Evolutionary conservation across 257 asterid genomes (phyloP), one percentile per base, ranked within the genome.

Genomic region (Sherardia arvensis): DNA sequence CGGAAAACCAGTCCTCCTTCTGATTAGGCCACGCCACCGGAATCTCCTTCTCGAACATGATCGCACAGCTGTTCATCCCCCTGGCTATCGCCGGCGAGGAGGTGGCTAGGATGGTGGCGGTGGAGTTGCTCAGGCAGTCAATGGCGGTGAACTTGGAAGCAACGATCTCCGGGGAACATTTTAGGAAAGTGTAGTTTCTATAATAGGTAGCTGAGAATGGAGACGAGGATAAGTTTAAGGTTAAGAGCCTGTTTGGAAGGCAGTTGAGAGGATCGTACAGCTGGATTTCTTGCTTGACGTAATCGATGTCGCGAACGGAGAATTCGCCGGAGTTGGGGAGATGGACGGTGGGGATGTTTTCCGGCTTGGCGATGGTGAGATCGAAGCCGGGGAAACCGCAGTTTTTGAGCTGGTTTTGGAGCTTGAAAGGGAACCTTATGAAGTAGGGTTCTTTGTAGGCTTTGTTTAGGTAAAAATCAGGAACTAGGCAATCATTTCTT

Each of bases 101-200:
- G 65, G 87, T 80, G 1, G 94, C 96, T 20, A 81, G 6, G 1
- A 77, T 69, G 3, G 82, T 74, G 5, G 15, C 30, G 0, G 88
- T 77, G n/a, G 82, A 70, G 64, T 85, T 84, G 81, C 95, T 79
- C 4, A 89, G 85, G 80, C 97, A 89, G 51, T 65, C 74, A 28
- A 90, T 77, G 59, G 57, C 43, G 9, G 74, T 58, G 33, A 66
- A 69, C 8, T 65, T 66, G 51, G 74, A 48, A 34, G 26, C 18
- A 0, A 53, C 40, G 0, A 23, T 25, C 43, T 55, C 85, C 0
- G 80, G 53, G 15, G 95, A 78, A 62, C 96, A 91, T 20, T 78
- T 78, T 23, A 91, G 76, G 72, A 91, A 78, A 28, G 89, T 88
- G 72, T 71, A 81, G 59, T 73, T 82, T 29, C 54, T 57, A 12